These are phyloP conservation scores for Trichoderma erinaceum DNA, from an alignment of 495 filamentous ascomycete genomes.

Conservation along the genomic window DNA sequence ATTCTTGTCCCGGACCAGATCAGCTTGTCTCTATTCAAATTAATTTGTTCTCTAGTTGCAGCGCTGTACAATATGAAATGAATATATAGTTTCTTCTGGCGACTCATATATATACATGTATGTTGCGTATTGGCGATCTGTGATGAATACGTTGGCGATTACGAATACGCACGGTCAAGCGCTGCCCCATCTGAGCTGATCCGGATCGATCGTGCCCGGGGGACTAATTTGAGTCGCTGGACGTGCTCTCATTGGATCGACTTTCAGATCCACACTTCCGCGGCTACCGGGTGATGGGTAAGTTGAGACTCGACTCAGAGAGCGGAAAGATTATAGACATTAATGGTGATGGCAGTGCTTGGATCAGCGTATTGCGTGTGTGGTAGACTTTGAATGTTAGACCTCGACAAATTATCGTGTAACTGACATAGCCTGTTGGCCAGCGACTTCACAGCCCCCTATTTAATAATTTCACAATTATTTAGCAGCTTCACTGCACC, in stretches of 20 bases:
- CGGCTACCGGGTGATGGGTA: no score
- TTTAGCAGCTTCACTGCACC: no score
- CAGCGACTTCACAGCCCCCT: no score
- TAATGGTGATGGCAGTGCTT: no score
- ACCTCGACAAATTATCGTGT: no score
- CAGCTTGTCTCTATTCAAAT: neutral
- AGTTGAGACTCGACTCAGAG: no score
- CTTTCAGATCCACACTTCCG: neutral
- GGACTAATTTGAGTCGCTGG: neutral
- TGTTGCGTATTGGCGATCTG: neutral
- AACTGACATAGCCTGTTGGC: no score
- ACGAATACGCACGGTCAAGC: neutral
- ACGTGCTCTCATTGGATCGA: neutral
- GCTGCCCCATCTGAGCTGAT: constrained; percentile 2
- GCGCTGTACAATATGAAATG: neutral
- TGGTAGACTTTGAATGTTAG: no score
- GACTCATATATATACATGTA: neutral
- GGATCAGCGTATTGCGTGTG: no score
- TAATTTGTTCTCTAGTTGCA: neutral
- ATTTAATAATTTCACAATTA: no score
- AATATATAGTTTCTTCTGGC: neutral
- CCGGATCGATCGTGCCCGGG: neutral
- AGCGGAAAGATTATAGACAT: no score
- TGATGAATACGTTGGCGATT: neutral
- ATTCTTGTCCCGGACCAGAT: neutral